Base-by-base conservation (phyloP, 805 yeast genomes). In the Cyberlindnera veronae region DNA sequence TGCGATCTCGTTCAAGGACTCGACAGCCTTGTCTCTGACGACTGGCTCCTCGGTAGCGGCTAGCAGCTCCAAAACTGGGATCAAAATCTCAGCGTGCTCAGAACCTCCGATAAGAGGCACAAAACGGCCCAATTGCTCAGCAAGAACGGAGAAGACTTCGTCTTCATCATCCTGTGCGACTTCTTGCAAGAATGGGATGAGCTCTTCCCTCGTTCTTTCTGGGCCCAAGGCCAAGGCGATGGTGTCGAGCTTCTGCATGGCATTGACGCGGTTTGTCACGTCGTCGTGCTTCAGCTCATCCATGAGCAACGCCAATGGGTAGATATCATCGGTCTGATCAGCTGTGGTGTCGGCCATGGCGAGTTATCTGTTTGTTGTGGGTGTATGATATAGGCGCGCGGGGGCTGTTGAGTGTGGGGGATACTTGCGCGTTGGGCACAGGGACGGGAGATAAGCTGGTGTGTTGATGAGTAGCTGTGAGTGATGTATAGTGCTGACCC, bases 241-340 rank as follows among this genome's bases (percentile, higher is more conserved):
- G 24, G 97, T 91, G 52, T 90, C 95, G 50, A 95, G 71, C 51
- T 93, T 80, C 55, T 84, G 85, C 95, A 93, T 90, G 32, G 98
- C 98, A 50, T 82, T 87, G 17, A 93, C 91, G 46, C 99, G 75
- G 56, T 90, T 84, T 19, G 95, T 77, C 29, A 91, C 91, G 60
- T 93, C 99, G 60, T 93, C 99, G 62, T 91, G 97, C 66, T 86
- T 86, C 63, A 93, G 76, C 65, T 95, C 99, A 62, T 95, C 99
- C 87, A 93, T 89, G 45, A 93, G 76, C 53, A 93, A 74, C 13
- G 99, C 99, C 64, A 93, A 77, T 32, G 99, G 99, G 58, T 87
- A 91, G 42, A 93, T 74, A 45, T 72, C 77, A 41, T 64, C 66
- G 18, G 61, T 63, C 20, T 38, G 41, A 4, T 42, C 49, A 20